Conservation (phyloP, 2,329 filamentous ascomycete species). For the Ambrosiella cleistominuta region DNA sequence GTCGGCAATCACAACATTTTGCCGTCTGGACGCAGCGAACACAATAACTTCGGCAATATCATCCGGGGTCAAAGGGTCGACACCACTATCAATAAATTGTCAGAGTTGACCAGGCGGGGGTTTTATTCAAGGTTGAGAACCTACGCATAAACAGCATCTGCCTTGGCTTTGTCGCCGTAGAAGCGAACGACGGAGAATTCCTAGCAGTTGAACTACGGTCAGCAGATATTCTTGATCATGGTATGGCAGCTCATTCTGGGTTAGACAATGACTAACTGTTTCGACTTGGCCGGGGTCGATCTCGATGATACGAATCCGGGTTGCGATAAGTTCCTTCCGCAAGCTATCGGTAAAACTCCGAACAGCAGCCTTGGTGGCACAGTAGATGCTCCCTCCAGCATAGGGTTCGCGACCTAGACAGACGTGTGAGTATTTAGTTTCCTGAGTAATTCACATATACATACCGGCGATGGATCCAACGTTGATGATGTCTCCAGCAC, state of each 20-base stretch:
- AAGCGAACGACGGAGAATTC: conserved; percentile 84
- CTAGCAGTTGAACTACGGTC: conserved; percentile 19
- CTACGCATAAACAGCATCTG: conserved; percentile 74
- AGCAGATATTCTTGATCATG: neutral
- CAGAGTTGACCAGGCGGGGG: neutral
- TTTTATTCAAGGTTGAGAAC: conserved; percentile 18
- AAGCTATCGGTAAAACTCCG: conserved; percentile 69
- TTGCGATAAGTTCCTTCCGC: conserved; percentile 66
- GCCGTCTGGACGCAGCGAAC: conserved; percentile 63
- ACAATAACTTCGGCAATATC: conserved; percentile 86
- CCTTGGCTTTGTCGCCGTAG: conserved; percentile 74
- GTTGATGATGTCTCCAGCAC: conserved; percentile 86
- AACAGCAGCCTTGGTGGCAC: conserved; percentile 79
- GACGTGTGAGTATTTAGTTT: neutral
- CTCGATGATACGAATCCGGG: conserved; percentile 67
- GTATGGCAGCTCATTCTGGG: neutral
- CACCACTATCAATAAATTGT: conserved; percentile 32
- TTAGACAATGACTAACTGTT: conserved; percentile 35
- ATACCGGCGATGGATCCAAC: conserved; percentile 72
- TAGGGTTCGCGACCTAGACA: conserved; percentile 59
- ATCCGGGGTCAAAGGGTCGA: conserved; percentile 69
- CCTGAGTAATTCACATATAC: neutral
- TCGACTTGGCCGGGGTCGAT: conserved; percentile 87
- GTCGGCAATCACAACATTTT: conserved; percentile 85
- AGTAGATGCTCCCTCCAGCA: conserved; percentile 76